Percentiles rank a stretch among this genome's conserved stretches.
These are phyloP conservation scores for Tylopilus plumbeoviolaceoides DNA, from an alignment of 768 basidiomycete species.

Conservation along the genomic window DNA sequence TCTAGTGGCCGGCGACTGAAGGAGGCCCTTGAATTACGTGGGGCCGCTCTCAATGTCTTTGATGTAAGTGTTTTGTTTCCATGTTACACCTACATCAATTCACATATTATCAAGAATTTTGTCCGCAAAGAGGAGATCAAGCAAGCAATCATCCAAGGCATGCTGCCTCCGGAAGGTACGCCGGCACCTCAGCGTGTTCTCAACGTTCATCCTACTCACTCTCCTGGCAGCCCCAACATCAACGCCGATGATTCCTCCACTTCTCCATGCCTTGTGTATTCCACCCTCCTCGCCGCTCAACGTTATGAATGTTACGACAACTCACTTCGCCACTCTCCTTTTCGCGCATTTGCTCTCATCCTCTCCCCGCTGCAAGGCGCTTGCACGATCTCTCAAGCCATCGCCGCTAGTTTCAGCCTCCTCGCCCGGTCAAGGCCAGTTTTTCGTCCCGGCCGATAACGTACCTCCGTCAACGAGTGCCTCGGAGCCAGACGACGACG, in stretches of 20 bases:
- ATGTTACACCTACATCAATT: not conserved
- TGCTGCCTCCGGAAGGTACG: conserved; percentile 59
- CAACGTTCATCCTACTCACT: not conserved
- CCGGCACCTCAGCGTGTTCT: not conserved
- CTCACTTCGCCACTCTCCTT: conserved; percentile 71
- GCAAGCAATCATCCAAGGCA: conserved; percentile 64
- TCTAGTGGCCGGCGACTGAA: conserved; percentile 54
- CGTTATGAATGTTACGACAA: conserved; percentile 52
- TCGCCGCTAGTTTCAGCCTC: conserved; percentile 32
- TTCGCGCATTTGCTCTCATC: conserved; percentile 76
- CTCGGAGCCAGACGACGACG: conserved; percentile 50
- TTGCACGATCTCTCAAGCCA: conserved; percentile 64
- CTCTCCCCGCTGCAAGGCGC: conserved; percentile 57
- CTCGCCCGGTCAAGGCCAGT: conserved; percentile 36
- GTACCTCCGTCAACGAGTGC: conserved; percentile 33
- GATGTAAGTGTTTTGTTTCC: conserved; percentile 51
- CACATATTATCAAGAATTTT: conserved; percentile 52
- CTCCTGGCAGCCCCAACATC: conserved; percentile 25
- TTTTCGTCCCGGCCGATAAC: conserved; percentile 79
- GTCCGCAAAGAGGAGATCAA: conserved; percentile 69
- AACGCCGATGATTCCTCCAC: conserved; percentile 53
- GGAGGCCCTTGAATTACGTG: conserved; percentile 70
- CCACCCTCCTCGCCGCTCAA: conserved; percentile 61
- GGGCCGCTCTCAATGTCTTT: conserved; percentile 75
- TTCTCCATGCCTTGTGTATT: conserved; percentile 63